A percentile compares a stretch with the other conserved stretches of the same genome.
Evolutionary conservation across 306 rosid species (phyloP).

Genomic region (Fragaria ananassa): DNA sequence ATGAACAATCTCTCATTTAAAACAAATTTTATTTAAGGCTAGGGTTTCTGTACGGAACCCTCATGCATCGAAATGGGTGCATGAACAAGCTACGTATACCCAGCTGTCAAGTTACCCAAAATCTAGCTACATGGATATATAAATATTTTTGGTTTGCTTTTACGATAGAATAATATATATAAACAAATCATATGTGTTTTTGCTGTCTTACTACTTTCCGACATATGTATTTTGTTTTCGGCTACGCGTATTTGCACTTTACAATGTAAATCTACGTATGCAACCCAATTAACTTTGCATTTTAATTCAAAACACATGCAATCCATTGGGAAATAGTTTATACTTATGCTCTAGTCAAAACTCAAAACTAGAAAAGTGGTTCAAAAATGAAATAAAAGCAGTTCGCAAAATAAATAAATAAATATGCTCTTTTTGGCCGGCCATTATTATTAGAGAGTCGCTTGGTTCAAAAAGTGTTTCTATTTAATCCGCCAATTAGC

Average conservation of each 20-base stretch:
- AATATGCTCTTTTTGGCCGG: constrained; percentile 1
- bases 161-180: too few species aligned
- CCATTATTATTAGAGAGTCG: background rate
- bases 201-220: constrained; percentile 21
- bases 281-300: background rate
- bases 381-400: background rate
- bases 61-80: background rate
- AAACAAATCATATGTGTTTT: background rate
- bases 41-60: background rate
- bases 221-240: background rate
- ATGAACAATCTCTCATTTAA: background rate
- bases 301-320: background rate
- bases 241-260: constrained; percentile 25
- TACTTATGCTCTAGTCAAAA: background rate
- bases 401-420: background rate
- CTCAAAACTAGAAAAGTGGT: background rate
- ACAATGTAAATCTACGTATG: background rate
- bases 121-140: background rate
- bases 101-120: background rate
- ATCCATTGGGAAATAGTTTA: background rate
- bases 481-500: background rate
- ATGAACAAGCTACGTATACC: constrained; percentile 11
- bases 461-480: background rate
- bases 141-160: background rate
- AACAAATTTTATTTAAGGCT: background rate